These are phyloP conservation scores for Tuber borchii DNA, from an alignment of 495 filamentous ascomycete genomes.

Conservation along the genomic window DNA sequence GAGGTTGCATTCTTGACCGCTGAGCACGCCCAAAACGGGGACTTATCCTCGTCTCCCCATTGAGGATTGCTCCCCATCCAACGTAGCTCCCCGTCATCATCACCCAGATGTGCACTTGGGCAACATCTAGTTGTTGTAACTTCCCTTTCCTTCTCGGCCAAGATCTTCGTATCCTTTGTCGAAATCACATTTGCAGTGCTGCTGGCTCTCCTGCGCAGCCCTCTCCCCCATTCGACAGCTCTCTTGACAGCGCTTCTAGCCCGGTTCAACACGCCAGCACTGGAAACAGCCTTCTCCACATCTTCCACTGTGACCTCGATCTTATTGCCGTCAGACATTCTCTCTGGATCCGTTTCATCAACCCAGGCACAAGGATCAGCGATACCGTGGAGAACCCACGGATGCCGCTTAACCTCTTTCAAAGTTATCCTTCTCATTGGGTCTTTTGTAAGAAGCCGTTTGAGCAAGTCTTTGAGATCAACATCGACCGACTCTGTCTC, in stretches of 20 bases:
- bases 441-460: constrained; percentile 78
- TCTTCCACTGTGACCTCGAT: constrained; percentile 91
- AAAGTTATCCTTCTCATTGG: constrained; percentile 79
- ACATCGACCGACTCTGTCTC: constrained; percentile 80
- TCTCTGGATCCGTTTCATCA: constrained; percentile 82
- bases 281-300: constrained; percentile 81
- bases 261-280: constrained; percentile 75
- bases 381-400: constrained; percentile 85
- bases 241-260: constrained; percentile 63
- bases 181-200: constrained; percentile 32
- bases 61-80: constrained; percentile 36
- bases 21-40: constrained; percentile 24
- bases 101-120: constrained; percentile 25
- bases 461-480: constrained; percentile 71
- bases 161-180: constrained; percentile 24
- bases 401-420: constrained; percentile 88
- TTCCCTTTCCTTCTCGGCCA: constrained; percentile 33
- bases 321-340: constrained; percentile 72
- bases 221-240: constrained; percentile 34
- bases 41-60: constrained; percentile 34
- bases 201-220: constrained; percentile 37
- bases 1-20: constrained; percentile 32
- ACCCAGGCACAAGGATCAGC: constrained; percentile 71
- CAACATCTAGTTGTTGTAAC: constrained; percentile 16
- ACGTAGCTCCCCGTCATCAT: constrained; percentile 39